Percentiles rank a stretch among this genome's conserved stretches.
Conservation (phyloP, 2,329 filamentous ascomycete species). For the Stagonosporopsis cucurbitacearum region DNA sequence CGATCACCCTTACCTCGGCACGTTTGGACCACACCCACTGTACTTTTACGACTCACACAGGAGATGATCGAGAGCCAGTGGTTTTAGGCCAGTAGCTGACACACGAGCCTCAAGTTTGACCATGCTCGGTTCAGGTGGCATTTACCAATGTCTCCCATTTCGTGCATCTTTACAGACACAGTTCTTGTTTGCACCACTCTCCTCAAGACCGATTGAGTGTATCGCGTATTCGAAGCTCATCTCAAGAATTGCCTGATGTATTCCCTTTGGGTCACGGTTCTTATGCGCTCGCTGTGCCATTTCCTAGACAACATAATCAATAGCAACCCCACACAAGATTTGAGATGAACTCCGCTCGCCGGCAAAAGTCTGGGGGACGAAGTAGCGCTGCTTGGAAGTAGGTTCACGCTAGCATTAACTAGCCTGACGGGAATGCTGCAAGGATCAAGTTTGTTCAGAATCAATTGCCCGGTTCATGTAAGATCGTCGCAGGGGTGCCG, state of each 20-base stretch:
- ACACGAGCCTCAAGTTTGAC: too few species aligned
- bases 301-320: background rate
- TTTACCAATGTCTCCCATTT: too few species aligned
- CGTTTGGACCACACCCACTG: background rate
- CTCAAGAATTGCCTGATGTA: background rate
- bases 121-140: too few species aligned
- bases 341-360: background rate
- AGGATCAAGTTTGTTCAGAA: background rate
- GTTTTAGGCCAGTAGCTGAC: background rate
- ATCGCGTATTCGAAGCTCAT: background rate
- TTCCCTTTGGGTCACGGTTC: background rate
- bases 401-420: background rate
- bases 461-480: background rate
- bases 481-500: background rate
- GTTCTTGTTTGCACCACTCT: background rate
- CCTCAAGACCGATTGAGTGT: background rate
- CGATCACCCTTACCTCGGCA: background rate
- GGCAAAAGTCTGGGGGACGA: too few species aligned
- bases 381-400: background rate
- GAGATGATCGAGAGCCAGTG: background rate
- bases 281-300: background rate
- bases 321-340: background rate
- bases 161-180: too few species aligned
- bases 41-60: background rate
- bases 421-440: background rate